Conservation (phyloP, 2,329 filamentous ascomycete species). For the Exophiala lecanii-corni region DNA sequence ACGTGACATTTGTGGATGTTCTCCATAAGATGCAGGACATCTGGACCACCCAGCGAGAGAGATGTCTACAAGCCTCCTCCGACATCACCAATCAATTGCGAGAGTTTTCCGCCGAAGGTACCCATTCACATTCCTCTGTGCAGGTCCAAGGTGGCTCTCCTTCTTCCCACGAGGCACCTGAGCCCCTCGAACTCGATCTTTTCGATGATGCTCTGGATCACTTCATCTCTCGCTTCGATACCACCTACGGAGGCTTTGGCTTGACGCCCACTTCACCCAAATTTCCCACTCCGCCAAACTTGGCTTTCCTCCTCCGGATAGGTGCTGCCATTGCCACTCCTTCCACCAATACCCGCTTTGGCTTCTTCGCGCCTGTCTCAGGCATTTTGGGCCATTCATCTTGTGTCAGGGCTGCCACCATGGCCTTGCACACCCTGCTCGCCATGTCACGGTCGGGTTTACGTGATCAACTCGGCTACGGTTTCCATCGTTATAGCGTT, state of each 20-base stretch:
- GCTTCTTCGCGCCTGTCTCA: constrained; percentile 65
- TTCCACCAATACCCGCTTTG: constrained; percentile 25
- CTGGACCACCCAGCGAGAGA: constrained; percentile 80
- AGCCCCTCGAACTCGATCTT: constrained; percentile 80
- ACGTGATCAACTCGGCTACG: constrained; percentile 71
- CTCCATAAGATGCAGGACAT: constrained; percentile 68
- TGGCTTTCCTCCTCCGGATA: constrained; percentile 75
- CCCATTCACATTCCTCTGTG: constrained; percentile 40
- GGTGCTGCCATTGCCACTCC: constrained; percentile 39
- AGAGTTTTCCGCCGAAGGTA: constrained; percentile 86
- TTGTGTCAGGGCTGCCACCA: constrained; percentile 66
- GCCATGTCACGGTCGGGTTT: constrained; percentile 70
- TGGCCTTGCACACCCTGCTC: constrained; percentile 75
- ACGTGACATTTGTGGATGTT: constrained; percentile 77
- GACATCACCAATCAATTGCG: constrained; percentile 76
- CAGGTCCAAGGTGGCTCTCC: constrained; percentile 31
- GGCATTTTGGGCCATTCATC: constrained; percentile 86
- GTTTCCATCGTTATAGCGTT: constrained; percentile 80
- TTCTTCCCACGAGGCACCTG: constrained; percentile 43
- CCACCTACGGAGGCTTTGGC: constrained; percentile 73
- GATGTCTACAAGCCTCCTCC: constrained; percentile 76
- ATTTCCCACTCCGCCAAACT: constrained; percentile 81
- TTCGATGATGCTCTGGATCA: constrained; percentile 84
- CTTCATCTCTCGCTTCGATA: constrained; percentile 76
- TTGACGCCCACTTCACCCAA: constrained; percentile 60